Conservation (phyloP, 108 stramenopile species). For the Nannochloropsis salina region DNA sequence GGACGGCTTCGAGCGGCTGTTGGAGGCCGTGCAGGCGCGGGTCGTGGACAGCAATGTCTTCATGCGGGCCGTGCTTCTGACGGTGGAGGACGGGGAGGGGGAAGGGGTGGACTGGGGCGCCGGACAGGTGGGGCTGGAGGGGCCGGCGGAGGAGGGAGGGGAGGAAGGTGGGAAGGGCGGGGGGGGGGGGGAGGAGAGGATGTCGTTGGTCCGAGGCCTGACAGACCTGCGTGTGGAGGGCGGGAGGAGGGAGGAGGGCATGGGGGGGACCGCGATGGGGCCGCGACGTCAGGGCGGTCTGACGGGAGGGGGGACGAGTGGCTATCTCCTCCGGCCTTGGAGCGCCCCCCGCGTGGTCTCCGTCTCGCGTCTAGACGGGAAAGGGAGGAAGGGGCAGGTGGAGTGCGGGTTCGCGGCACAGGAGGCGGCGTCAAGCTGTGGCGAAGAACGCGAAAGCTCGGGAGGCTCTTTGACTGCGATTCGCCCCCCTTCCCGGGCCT, state of each 20-base stretch:
- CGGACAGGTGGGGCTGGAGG: not conserved
- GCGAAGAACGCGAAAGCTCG: too few species aligned
- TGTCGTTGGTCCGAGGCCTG: not conserved
- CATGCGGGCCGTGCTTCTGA: slow-evolving; percentile 65
- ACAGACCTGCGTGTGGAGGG: not conserved
- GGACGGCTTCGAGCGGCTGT: slow-evolving; percentile 51
- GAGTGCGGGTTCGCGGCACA: too few species aligned
- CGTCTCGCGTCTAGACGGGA: not conserved
- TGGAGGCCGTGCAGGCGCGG: slow-evolving; percentile 55
- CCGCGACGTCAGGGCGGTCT: not conserved
- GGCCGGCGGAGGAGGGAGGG: not conserved
- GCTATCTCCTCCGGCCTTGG: not conserved
- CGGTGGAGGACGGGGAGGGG: slow-evolving; percentile 52
- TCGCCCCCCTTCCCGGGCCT: not conserved
- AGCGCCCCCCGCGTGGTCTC: not conserved
- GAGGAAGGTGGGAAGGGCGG: not conserved
- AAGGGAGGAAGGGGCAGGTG: not conserved
- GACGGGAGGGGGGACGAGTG: not conserved
- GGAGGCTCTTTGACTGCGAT: not conserved
- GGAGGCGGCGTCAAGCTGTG: too few species aligned
- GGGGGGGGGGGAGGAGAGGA: not conserved
- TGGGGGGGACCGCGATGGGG: not conserved
- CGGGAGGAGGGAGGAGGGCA: not conserved
- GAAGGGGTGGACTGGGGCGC: not conserved
- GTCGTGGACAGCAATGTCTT: slow-evolving; percentile 85